These are phyloP conservation scores for Mallotus repandus DNA, from an alignment of 441 rosid species.

Conservation along the genomic window DNA sequence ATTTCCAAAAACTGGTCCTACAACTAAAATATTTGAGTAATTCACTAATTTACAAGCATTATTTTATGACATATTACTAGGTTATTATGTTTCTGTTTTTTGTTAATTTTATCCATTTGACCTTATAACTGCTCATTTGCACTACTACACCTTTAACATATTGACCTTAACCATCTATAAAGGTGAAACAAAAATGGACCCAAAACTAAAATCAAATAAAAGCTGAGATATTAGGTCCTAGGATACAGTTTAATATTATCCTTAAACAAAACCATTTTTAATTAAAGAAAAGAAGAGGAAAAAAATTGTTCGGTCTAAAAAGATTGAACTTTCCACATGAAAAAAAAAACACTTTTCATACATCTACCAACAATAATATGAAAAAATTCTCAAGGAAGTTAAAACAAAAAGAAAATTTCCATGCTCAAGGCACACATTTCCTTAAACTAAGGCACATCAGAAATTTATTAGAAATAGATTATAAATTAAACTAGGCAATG, in stretches of 20 bases:
- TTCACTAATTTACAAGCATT: slow-evolving; percentile 12
- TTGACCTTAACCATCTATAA: slow-evolving; percentile 19
- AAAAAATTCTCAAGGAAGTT: too few species aligned
- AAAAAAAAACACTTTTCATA: slow-evolving; percentile 2
- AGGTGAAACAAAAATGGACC: slow-evolving; percentile 29
- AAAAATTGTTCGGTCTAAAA: neutral
- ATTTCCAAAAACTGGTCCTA: slow-evolving; percentile 11
- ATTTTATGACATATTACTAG: slow-evolving; percentile 8
- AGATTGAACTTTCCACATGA: slow-evolving; percentile 10
- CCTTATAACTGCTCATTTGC: slow-evolving; percentile 2
- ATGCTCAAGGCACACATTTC: too few species aligned
- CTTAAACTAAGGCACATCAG: too few species aligned
- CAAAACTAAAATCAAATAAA: too few species aligned
- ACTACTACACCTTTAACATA: too few species aligned
- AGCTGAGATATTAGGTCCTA: slow-evolving; percentile 26
- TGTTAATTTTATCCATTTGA: slow-evolving; percentile 3
- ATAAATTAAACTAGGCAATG: too few species aligned
- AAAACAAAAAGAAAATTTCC: too few species aligned
- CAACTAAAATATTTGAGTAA: neutral
- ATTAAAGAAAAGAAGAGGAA: neutral
- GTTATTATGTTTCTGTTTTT: too few species aligned
- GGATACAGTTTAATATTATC: slow-evolving; percentile 13
- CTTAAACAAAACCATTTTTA: neutral
- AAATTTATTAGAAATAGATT: too few species aligned
- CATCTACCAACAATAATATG: too few species aligned